A percentile compares a stretch with the other conserved stretches of the same genome.
phyloP scores from a whole-genome alignment of 2,329 filamentous ascomycete genomes.

The Aspergillus niger region DNA sequence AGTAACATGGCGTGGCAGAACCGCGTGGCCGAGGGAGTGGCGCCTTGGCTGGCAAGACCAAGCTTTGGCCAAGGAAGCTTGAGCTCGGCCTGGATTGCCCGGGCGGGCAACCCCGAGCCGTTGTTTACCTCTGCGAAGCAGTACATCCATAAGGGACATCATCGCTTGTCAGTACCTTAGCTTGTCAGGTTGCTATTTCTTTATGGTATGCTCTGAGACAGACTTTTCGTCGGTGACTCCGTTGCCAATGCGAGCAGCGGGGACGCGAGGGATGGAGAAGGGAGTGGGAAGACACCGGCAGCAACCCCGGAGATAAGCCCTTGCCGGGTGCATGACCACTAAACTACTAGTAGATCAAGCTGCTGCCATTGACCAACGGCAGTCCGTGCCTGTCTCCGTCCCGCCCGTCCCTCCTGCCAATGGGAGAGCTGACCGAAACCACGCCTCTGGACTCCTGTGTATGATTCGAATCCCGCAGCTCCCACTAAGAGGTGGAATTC shows the following conservation, averaged over 20 bases:
- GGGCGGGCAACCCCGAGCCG: not conserved
- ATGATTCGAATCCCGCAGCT: not conserved
- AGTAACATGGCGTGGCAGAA: not conserved
- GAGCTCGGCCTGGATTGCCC: not conserved
- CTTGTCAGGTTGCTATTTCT: not conserved
- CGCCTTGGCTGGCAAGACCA: not conserved
- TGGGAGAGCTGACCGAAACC: not conserved
- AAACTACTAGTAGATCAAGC: not conserved
- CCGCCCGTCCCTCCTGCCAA: not conserved
- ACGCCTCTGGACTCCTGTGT: not conserved
- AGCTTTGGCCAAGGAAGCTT: constrained; percentile 3
- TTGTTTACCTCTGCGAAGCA: not conserved
- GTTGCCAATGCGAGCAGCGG: not conserved
- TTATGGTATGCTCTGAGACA: not conserved
- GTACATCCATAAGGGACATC: not conserved
- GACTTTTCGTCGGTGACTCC: not conserved
- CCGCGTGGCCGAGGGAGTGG: not conserved
- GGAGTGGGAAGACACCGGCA: not conserved
- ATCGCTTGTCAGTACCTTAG: not conserved
- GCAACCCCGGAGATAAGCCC: not conserved
- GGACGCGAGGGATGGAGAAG: not conserved
- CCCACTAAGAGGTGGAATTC: not conserved
- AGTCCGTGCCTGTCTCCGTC: not conserved
- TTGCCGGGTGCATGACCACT: not conserved
- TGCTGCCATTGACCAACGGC: not conserved